phyloP scores from a whole-genome alignment of 129 eudicot genomes.

The Artemisia tridentata region DNA sequence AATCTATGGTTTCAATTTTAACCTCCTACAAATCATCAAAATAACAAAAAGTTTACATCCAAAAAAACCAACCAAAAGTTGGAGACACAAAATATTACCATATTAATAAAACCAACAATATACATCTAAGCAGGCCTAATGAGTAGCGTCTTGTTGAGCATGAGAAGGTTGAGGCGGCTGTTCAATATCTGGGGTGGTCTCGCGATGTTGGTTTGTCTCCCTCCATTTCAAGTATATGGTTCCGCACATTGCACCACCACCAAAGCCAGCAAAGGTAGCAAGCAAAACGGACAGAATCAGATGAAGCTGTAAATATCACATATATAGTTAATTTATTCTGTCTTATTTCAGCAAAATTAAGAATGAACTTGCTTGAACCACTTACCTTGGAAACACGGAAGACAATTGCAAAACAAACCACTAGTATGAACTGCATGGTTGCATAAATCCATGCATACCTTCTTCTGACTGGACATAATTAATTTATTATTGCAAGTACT shows the following conservation, averaged over 20 bases:
- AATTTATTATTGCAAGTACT: too few relatives aligned
- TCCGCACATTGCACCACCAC: conserved; percentile 53
- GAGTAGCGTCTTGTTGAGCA: too few relatives aligned
- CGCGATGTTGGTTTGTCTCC: conserved; percentile 34
- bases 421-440: conserved; percentile 60
- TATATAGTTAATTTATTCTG: neutral
- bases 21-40: too few relatives aligned
- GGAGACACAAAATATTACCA: too few relatives aligned
- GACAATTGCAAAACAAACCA: conserved; percentile 72
- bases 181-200: neutral
- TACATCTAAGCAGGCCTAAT: too few relatives aligned
- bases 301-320: conserved; percentile 46
- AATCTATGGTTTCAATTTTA: too few relatives aligned
- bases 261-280: conserved; percentile 89
- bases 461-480: conserved; percentile 51
- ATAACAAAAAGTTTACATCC: too few relatives aligned
- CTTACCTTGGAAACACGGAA: conserved; percentile 63
- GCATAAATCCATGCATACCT: conserved; percentile 90
- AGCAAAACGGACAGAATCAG: conserved; percentile 74
- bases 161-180: too few relatives aligned
- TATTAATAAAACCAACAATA: too few relatives aligned
- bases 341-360: neutral
- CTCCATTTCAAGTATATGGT: conserved; percentile 54
- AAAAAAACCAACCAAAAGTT: too few relatives aligned
- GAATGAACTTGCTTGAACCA: neutral